These are phyloP conservation scores for Handroanthus guayacan DNA, from an alignment of 257 asterid species.

Conservation along the genomic window DNA sequence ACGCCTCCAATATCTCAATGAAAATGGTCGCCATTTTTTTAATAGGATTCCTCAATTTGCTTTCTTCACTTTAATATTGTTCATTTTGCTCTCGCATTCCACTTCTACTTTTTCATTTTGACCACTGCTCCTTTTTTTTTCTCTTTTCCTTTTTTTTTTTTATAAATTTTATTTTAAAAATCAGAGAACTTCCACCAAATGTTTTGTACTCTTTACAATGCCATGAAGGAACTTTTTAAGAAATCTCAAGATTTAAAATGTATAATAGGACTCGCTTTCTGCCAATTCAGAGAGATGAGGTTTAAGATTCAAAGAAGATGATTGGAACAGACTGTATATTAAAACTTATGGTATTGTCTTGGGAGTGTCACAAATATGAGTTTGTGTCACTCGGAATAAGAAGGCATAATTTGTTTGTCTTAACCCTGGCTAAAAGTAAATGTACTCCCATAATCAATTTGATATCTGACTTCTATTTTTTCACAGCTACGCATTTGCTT, in stretches of 20 bases:
- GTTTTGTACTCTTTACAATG: constrained; percentile 9
- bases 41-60: not conserved
- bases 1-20: not conserved
- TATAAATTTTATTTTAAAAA: too few relatives aligned
- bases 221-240: not conserved
- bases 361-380: constrained; percentile 6
- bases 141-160: too few relatives aligned
- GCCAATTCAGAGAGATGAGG: not conserved
- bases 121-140: not conserved
- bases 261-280: not conserved
- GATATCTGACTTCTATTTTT: constrained; percentile 17
- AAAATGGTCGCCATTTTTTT: not conserved
- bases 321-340: not conserved
- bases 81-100: not conserved
- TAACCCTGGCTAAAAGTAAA: constrained; percentile 4
- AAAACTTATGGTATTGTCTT: not conserved
- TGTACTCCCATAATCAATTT: constrained; percentile 4
- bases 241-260: not conserved
- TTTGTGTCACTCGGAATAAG: constrained; percentile 9
- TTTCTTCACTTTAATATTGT: not conserved
- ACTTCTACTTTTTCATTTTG: not conserved
- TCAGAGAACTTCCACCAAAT: not conserved
- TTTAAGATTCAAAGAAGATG: not conserved
- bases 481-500: constrained; percentile 22
- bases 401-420: not conserved